Percentiles rank a stretch among this genome's conserved stretches.
Evolutionary conservation across 2,329 filamentous ascomycete genomes (phyloP).

Genomic region (Scorias spongiosa): DNA sequence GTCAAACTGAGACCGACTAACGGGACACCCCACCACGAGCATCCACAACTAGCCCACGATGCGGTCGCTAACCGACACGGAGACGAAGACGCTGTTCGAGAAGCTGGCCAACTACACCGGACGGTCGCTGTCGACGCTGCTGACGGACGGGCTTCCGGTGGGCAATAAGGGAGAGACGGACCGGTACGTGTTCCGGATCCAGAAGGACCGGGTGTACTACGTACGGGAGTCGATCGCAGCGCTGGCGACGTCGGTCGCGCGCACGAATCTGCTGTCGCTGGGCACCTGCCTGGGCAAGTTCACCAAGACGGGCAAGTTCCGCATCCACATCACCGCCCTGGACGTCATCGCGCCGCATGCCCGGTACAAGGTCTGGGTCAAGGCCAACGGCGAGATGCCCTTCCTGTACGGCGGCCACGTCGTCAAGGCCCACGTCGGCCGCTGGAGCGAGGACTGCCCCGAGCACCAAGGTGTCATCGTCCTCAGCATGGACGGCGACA

Average conservation of each 20-base stretch:
- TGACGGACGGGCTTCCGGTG: constrained; percentile 30
- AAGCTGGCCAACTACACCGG: constrained; percentile 93
- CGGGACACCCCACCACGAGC: no score
- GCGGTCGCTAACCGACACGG: constrained; percentile 66
- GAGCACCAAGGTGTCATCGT: constrained; percentile 88
- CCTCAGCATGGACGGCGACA: constrained; percentile 72
- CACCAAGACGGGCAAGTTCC: constrained; percentile 92
- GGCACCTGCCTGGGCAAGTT: constrained; percentile 89
- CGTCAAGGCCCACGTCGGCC: constrained; percentile 65
- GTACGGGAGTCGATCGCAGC: constrained; percentile 81
- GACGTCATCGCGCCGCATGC: constrained; percentile 82
- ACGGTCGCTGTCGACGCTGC: constrained; percentile 65
- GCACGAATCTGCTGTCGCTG: constrained; percentile 70
- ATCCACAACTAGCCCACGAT: constrained; percentile 33
- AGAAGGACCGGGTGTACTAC: constrained; percentile 79
- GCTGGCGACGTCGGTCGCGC: constrained; percentile 69
- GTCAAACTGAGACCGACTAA: no score
- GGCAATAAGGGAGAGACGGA: constrained; percentile 41
- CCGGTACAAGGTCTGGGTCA: constrained; percentile 94
- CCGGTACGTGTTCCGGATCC: constrained; percentile 72
- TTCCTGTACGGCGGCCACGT: constrained; percentile 91
- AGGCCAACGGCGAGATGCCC: constrained; percentile 91
- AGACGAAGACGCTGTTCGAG: constrained; percentile 69
- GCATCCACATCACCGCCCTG: constrained; percentile 83
- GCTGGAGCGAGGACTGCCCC: constrained; percentile 82